These are phyloP conservation scores for Talaromyces piceae DNA, from an alignment of 2,329 filamentous ascomycete genomes.

Conservation along the genomic window DNA sequence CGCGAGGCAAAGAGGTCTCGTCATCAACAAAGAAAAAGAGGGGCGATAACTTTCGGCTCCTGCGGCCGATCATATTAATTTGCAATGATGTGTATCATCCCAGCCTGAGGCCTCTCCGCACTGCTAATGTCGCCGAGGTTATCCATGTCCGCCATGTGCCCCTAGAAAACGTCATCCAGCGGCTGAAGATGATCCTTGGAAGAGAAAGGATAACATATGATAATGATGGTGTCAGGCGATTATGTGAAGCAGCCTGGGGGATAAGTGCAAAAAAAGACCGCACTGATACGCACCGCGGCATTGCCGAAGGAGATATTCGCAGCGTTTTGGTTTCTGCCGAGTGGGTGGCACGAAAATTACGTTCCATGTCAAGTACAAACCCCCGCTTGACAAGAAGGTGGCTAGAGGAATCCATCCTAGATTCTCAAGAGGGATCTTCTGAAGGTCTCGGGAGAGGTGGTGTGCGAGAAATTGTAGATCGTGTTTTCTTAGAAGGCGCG, in stretches of 20 bases:
- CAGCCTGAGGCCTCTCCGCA: slow-evolving; percentile 76
- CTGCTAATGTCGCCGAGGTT: slow-evolving; percentile 77
- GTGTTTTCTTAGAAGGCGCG: slow-evolving; percentile 58
- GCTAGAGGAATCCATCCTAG: slow-evolving; percentile 53
- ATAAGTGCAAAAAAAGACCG: slow-evolving; percentile 51
- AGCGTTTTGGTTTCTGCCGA: slow-evolving; percentile 58
- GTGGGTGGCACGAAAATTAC: slow-evolving; percentile 56
- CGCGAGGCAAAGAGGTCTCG: slow-evolving; percentile 17
- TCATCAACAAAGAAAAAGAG: slow-evolving; percentile 48
- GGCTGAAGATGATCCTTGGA: slow-evolving; percentile 76
- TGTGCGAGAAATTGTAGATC: slow-evolving; percentile 57
- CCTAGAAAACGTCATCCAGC: slow-evolving; percentile 72
- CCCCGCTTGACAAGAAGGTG: slow-evolving; percentile 49
- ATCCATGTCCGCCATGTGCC: slow-evolving; percentile 86
- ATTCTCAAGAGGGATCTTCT: slow-evolving; percentile 45
- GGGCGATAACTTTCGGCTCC: slow-evolving; percentile 76
- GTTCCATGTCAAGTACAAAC: slow-evolving; percentile 30
- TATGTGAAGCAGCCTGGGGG: slow-evolving; percentile 62
- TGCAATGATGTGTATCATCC: slow-evolving; percentile 97
- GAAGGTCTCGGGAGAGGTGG: slow-evolving; percentile 57
- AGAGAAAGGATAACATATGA: slow-evolving; percentile 86
- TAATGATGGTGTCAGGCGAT: slow-evolving; percentile 72
- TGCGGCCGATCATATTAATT: slow-evolving; percentile 84
- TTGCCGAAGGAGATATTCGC: slow-evolving; percentile 51
- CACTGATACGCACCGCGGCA: slow-evolving; percentile 35